Base-by-base conservation (phyloP, 331 rosid genomes). In the Pyracantha coccinea region DNA sequence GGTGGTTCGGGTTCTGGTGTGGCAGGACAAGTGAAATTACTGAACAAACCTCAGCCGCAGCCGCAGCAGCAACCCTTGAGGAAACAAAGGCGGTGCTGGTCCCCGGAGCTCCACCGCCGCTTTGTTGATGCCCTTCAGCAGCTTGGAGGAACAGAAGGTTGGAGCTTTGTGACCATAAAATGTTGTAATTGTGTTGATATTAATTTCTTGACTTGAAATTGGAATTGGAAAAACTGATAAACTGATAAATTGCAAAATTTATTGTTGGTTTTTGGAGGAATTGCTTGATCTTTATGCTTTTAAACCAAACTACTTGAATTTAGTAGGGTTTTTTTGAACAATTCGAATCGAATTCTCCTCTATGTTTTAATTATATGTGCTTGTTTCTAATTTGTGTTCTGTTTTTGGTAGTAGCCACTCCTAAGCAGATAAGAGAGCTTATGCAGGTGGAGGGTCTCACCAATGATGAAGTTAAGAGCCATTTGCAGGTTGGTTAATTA, bases 391-490 rank as follows among this genome's bases (percentile, higher is more conserved):
- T 28, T 52, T 63, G 78, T 71, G 72, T 52, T 15, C 69, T 83
- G 1, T 68, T 25, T 74, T 73, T 71, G 69, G 85, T 86, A 93
- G 98, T 76, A 77, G 98, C 98, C 52, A 91, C 98, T 10, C 98
- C 98, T 21, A 93, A 91, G 76, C 97, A 93, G 78, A 93, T 93
- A 60, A 89, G 93, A 80, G 98, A 93, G 71, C 78, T 89, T 77
- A 91, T 93, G 98, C 88, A 87, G 55, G 96, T 93, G 62, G 93
- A 87, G 14, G 93, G 91, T 52, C 88, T 93, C 1, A 91, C 98
- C 74, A 93, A 93, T 76, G 98, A 93, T 84, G 98, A 93, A 86
- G 98, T 93, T 74, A 93, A 91, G 76, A 93, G 97, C 82, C 98
- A 93, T 85, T 84, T 93, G 79, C 98, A 93, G 86, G 98, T 88